Conservation (phyloP, 2,329 filamentous ascomycete species). For the Harringtonia aguacate region DNA sequence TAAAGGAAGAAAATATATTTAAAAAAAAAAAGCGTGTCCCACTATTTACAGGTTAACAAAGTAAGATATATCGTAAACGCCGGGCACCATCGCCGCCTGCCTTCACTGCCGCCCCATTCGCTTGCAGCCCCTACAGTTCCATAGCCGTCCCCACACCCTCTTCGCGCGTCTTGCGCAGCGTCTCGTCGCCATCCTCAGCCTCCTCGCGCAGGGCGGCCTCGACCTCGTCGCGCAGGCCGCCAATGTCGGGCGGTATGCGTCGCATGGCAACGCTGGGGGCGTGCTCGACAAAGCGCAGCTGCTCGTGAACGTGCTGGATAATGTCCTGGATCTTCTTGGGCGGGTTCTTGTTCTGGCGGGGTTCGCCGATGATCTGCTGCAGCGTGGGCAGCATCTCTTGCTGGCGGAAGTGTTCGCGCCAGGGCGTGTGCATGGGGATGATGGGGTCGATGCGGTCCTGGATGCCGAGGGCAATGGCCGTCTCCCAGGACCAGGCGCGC, state of each 20-base stretch:
- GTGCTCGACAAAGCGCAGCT: constrained; percentile 73
- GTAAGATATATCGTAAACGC: no score
- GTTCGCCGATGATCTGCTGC: constrained; percentile 58
- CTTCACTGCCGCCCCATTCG: no score
- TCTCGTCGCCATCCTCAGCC: constrained; percentile 46
- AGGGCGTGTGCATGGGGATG: constrained; percentile 72
- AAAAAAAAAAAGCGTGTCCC: no score
- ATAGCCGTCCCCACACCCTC: constrained; percentile 46
- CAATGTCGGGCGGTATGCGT: constrained; percentile 67
- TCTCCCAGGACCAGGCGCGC: constrained; percentile 94
- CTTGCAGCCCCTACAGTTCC: constrained; percentile 26
- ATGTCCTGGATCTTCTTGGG: constrained; percentile 66
- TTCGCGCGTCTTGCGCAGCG: constrained; percentile 40
- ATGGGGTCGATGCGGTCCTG: constrained; percentile 58
- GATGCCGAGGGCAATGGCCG: constrained; percentile 73
- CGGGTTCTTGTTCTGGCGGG: constrained; percentile 67
- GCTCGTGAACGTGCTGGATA: constrained; percentile 68
- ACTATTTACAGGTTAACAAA: no score
- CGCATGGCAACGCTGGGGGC: constrained; percentile 83
- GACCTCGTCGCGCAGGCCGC: constrained; percentile 55
- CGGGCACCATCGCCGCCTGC: no score
- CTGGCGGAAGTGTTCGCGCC: constrained; percentile 79
- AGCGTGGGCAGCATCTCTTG: constrained; percentile 83
- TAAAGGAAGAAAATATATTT: no score
- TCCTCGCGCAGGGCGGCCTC: constrained; percentile 58